These are phyloP conservation scores for Nemophila menziesii DNA, from an alignment of 257 asterid genomes.

Conservation along the genomic window DNA sequence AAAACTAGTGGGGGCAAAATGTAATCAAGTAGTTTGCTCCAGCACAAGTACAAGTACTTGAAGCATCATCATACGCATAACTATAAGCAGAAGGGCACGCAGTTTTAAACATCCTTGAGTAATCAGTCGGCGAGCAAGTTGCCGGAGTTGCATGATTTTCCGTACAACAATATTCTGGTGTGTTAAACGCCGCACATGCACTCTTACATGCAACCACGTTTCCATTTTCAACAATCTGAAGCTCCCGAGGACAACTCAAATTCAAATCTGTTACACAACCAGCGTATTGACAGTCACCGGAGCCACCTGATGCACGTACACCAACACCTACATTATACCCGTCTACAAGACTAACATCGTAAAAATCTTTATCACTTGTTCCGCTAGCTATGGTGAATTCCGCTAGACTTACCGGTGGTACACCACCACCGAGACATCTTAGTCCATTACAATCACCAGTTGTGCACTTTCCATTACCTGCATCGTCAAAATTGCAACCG, in stretches of 20 bases:
- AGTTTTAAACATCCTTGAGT: constrained; percentile 54
- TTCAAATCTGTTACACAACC: constrained; percentile 50
- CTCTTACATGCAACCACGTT: constrained; percentile 73
- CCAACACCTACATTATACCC: constrained; percentile 73
- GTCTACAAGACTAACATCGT: constrained; percentile 83
- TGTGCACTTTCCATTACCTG: constrained; percentile 51
- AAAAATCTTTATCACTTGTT: constrained; percentile 35
- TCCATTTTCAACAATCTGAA: constrained; percentile 35
- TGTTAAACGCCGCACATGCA: constrained; percentile 50
- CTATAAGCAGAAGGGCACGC: constrained; percentile 91
- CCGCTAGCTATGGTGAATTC: constrained; percentile 58
- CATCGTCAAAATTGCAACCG: constrained; percentile 43
- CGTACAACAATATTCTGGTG: constrained; percentile 73
- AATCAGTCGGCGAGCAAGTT: constrained; percentile 58
- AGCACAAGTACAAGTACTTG: constrained; percentile 70
- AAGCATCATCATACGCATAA: constrained; percentile 76
- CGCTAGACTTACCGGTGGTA: constrained; percentile 56
- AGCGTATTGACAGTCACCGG: constrained; percentile 55
- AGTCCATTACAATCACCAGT: constrained; percentile 78
- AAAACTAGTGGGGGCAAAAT: constrained; percentile 45
- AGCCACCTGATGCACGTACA: constrained; percentile 41
- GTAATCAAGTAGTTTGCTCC: constrained; percentile 63
- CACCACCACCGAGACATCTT: constrained; percentile 56
- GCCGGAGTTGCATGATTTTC: constrained; percentile 53
- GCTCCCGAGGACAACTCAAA: constrained; percentile 41